Base-by-base conservation (phyloP, 2,329 filamentous ascomycete genomes). In the Colletotrichum sp. region DNA sequence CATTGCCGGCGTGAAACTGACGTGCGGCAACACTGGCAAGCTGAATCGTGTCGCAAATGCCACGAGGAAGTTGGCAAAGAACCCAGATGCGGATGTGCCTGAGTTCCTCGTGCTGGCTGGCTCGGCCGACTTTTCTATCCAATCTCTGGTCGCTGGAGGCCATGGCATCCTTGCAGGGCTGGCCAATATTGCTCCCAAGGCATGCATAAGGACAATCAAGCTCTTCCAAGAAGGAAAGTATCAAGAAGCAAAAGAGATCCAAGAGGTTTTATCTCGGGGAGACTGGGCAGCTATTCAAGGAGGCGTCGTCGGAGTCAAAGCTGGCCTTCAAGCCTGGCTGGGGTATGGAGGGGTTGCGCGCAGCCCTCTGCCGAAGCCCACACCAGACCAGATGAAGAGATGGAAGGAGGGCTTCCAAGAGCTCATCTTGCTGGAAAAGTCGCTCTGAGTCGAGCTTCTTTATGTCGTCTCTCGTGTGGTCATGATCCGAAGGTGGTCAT, bases 211-310 rank as follows among this genome's bases (percentile, higher is more conserved):
- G 81, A 88, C 93, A 2, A 86, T 93, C 75, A 87, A 92, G 77
- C 86, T 94, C 8, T 94, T 90, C 82, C 86, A 87, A 67, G 83
- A 88, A 55, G 93, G 92, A 26, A 87, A 90, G 76, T 80, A 90
- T 49, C 83, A 87, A 32, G 92, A 94, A 80, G 93, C 93, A 3
- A 89, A 90, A 80, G 60, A 78, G 24, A 57, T 80, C 26, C 79
- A 79, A 83, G 92, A 91, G 62, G 84, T 92, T 26, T 87, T 95
- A 59, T 92, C 93, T 60, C 87, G 89, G 66, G 94, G 92, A 62
- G 94, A 95, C 85, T 95, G 93, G 93, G 91, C 90, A 5, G 92
- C 92, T 34, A 95, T 95, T 76, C 90, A 93, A 80, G 91, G 92
- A 72, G 94, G 93, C 63, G 92, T 95, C 71, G 90, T 94, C 32